Evolutionary conservation across 2,329 filamentous ascomycete species (phyloP).

Genomic region (Paracoccidioides lutzii): DNA sequence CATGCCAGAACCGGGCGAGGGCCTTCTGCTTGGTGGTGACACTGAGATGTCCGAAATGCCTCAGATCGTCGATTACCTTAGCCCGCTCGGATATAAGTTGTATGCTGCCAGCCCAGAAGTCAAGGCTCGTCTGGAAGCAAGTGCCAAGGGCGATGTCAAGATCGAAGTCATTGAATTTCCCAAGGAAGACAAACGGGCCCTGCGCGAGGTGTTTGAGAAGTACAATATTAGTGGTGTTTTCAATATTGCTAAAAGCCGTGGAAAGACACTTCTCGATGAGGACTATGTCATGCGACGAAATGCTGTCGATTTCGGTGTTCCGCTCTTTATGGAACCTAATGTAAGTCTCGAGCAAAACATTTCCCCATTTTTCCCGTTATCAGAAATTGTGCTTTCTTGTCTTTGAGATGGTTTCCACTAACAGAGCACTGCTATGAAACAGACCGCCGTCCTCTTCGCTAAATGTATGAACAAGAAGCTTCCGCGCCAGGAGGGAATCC

Average conservation of each 20-base stretch:
- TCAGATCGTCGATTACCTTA: constrained; percentile 71
- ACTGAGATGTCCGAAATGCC: constrained; percentile 56
- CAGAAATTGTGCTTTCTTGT: background rate
- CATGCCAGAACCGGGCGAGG: constrained; percentile 84
- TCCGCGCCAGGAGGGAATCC: constrained; percentile 75
- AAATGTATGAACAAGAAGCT: constrained; percentile 97
- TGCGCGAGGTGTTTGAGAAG: constrained; percentile 91
- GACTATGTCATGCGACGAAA: constrained; percentile 99
- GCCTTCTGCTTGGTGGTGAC: constrained; percentile 80
- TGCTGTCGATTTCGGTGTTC: constrained; percentile 94
- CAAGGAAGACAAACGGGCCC: constrained; percentile 84
- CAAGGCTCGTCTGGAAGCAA: constrained; percentile 68
- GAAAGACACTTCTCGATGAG: constrained; percentile 73
- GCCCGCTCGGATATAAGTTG: constrained; percentile 87
- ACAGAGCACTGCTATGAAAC: constrained; percentile 19
- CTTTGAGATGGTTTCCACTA: background rate
- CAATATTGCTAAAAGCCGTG: constrained; percentile 76
- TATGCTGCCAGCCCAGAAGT: constrained; percentile 71
- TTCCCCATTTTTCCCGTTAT: background rate
- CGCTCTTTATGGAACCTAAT: constrained; percentile 97
- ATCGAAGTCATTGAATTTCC: constrained; percentile 96
- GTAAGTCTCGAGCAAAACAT: constrained; percentile 38
- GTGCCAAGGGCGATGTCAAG: constrained; percentile 50
- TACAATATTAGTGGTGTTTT: constrained; percentile 93
- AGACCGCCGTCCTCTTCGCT: constrained; percentile 93